Evolutionary conservation across 169 alveolate genomes (phyloP).

Genomic region (Toxoplasma gondii): DNA sequence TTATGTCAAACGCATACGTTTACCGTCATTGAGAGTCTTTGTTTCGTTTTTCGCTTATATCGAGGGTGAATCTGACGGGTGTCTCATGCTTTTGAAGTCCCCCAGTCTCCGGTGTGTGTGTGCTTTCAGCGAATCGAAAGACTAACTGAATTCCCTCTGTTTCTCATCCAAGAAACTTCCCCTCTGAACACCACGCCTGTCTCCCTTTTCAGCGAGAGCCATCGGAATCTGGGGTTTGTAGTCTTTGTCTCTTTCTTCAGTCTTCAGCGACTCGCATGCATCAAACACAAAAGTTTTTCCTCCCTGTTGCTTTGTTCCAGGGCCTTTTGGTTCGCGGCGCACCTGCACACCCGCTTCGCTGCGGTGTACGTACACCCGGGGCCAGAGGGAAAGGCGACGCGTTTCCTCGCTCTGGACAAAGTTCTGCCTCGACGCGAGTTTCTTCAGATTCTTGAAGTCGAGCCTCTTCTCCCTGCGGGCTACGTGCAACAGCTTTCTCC

Average conservation of each 20-base stretch:
- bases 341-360: conserved; percentile 47
- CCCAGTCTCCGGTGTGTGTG: no score
- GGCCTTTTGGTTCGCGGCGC: conserved; percentile 55
- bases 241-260: no score
- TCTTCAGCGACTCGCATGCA: no score
- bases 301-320: neutral
- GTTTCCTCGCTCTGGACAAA: conserved; percentile 59
- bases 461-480: neutral
- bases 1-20: neutral
- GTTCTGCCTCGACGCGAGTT: conserved; percentile 56
- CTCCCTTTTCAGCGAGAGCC: no score
- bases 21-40: neutral
- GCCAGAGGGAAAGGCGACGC: neutral
- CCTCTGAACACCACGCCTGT: no score
- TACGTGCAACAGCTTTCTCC: neutral
- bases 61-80: neutral
- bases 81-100: neutral
- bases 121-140: no score
- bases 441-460: conserved; percentile 45
- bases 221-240: no score
- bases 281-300: no score
- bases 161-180: no score
- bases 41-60: no score
- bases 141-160: no score
- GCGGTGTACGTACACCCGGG: conserved; percentile 40